phyloP scores from a whole-genome alignment of 768 basidiomycete genomes.

The Boletellus ananas region DNA sequence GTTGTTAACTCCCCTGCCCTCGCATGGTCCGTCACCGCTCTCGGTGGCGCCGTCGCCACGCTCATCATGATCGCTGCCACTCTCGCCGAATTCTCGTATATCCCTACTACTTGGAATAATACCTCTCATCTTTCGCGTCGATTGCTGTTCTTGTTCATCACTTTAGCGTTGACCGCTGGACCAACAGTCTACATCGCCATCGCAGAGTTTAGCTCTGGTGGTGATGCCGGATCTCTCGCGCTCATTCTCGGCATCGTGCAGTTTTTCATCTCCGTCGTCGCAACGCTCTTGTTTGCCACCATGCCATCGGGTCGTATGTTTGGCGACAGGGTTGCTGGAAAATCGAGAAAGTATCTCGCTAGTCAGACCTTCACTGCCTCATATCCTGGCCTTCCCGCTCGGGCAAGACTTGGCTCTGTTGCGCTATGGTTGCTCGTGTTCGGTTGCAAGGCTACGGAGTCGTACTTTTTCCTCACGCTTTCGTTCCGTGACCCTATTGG shows the following conservation, averaged over 20 bases:
- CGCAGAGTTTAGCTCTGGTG: conserved; percentile 57
- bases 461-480: conserved; percentile 96
- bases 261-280: conserved; percentile 88
- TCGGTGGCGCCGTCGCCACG: conserved; percentile 95
- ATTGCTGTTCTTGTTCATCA: conserved; percentile 83
- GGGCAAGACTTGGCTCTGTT: conserved; percentile 74
- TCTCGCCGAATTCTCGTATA: conserved; percentile 92
- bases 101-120: conserved; percentile 99
- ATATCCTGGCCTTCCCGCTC: conserved; percentile 67
- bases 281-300: conserved; percentile 82
- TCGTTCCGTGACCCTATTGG: conserved; percentile 91
- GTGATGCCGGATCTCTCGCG: conserved; percentile 65
- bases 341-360: conserved; percentile 94
- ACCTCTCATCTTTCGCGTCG: conserved; percentile 93
- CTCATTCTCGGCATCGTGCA: conserved; percentile 95
- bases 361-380: conserved; percentile 98
- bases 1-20: conserved; percentile 67
- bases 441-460: conserved; percentile 94
- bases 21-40: conserved; percentile 89
- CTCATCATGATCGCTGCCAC: conserved; percentile 96
- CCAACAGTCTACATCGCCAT: conserved; percentile 95
- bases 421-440: conserved; percentile 90
- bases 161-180: conserved; percentile 85
- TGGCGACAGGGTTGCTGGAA: conserved; percentile 94
- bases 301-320: conserved; percentile 99